Conservation (phyloP, 1,284 basidiomycete genomes). For the Trichosporon sp. region DNA sequence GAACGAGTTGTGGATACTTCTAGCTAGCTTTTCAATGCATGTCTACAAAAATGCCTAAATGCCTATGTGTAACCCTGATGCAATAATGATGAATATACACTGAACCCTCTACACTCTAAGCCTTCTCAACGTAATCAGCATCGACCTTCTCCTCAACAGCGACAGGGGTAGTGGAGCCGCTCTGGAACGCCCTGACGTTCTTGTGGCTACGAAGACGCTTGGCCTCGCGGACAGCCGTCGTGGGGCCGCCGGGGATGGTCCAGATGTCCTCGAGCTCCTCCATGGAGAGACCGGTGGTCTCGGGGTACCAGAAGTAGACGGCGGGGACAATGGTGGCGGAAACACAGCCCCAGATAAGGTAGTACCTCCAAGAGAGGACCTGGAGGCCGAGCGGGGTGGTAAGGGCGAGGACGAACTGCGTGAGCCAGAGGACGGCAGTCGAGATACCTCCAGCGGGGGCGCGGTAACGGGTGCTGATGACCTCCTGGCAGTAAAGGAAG, state of each 20-base stretch:
- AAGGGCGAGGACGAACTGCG: conserved; percentile 24
- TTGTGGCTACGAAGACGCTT: conserved; percentile 9
- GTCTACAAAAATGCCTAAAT: not conserved
- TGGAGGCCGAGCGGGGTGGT: conserved; percentile 27
- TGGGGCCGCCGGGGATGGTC: conserved; percentile 1
- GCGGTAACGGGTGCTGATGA: conserved; percentile 30
- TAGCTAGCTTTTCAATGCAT: not conserved
- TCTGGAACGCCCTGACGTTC: not conserved
- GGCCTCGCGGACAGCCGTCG: conserved; percentile 9
- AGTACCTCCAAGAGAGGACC: conserved; percentile 24
- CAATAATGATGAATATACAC: not conserved
- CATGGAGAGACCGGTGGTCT: conserved; percentile 29
- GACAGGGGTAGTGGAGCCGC: not conserved
- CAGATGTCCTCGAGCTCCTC: conserved; percentile 29
- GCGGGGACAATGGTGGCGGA: conserved; percentile 21
- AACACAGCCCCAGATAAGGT: conserved; percentile 23
- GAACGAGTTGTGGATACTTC: too few species aligned
- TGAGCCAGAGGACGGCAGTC: conserved; percentile 27
- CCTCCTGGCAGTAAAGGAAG: conserved; percentile 31
- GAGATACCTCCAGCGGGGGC: conserved; percentile 31
- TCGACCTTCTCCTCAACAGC: not conserved
- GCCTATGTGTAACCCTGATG: not conserved
- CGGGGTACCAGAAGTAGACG: conserved; percentile 33
- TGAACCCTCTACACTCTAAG: not conserved
- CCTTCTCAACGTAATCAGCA: not conserved